Evolutionary conservation across 2,329 filamentous ascomycete genomes (phyloP).

Genomic region (Aspergillaceae sp.): DNA sequence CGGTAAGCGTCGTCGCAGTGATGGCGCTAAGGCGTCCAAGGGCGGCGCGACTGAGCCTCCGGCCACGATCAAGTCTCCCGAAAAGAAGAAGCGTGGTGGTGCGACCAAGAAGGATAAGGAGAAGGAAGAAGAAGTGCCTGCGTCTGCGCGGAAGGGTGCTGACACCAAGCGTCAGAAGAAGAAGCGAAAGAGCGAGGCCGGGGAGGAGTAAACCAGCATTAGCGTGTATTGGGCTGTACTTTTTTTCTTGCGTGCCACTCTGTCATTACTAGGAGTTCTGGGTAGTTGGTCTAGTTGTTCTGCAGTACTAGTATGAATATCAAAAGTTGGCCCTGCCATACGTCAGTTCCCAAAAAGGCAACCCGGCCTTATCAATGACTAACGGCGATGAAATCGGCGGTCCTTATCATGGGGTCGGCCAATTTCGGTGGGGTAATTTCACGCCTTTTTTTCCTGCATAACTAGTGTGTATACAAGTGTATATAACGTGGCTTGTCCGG

Average conservation of each 20-base stretch:
- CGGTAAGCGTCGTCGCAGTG: constrained; percentile 33
- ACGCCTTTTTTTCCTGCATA: not conserved
- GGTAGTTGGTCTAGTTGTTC: not conserved
- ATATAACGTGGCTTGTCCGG: too few species aligned
- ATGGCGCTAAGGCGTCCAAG: constrained; percentile 22
- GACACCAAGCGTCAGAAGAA: constrained; percentile 34
- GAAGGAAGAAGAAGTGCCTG: constrained; percentile 20
- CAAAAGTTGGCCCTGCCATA: too few species aligned
- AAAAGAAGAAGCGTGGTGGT: constrained; percentile 21
- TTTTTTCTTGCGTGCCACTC: not conserved
- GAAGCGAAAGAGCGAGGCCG: constrained; percentile 41
- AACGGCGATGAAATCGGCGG: not conserved
- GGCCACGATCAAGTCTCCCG: not conserved
- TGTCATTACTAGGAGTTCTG: constrained; percentile 6
- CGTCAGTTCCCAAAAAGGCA: not conserved
- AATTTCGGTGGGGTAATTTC: not conserved
- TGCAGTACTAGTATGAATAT: too few species aligned
- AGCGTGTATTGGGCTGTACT: not conserved
- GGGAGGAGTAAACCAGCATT: constrained; percentile 12
- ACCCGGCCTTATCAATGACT: not conserved
- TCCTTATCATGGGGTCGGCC: not conserved
- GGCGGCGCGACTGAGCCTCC: constrained; percentile 30
- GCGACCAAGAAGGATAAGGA: constrained; percentile 25
- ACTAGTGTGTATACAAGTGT: not conserved
- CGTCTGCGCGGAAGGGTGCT: constrained; percentile 21